Base-by-base conservation (phyloP, 495 filamentous ascomycete genomes). In the Lasiosphaeriaceae sp. region DNA sequence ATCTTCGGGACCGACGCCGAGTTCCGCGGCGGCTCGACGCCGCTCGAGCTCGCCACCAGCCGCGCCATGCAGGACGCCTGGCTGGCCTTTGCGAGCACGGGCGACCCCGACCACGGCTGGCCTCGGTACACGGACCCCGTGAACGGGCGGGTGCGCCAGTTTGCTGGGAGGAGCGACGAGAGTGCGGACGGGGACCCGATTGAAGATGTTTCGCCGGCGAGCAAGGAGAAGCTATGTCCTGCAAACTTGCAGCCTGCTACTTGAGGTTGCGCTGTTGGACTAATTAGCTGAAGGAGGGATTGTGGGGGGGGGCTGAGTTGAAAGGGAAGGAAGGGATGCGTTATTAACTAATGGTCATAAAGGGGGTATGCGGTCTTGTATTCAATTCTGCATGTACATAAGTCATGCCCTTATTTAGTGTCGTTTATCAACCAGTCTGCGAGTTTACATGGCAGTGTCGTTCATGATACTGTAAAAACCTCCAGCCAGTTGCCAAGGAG, bases 1-100 rank as follows among this genome's bases (percentile, higher is more conserved):
- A 50, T 83, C 9, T 81, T 80, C 53, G 80, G 78, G 2, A 77
- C 64, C 2, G 62, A 70, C 21, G 62, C 58, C 50, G 59, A 66
- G 11, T 66, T 75, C 37, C 76, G 71, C 37, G 74, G 71, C 14
- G 46, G 69, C 2, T 63, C 70, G 1, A 66, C 71, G 9, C 66
- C 56, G 31, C 44, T 63, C 2, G 35, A 80, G 59, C 47, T 57
- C 4, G 57, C 57, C 31, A 68, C 70, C 37, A 66, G 62, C 23
- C 35, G 47, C 14, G 67, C 72, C 44, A 75, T 80, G 68, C 71
- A 73, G 46, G 62, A 62, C 9, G 71, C 72, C 4, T 79, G 76
- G 79, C 70, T 68, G 12, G 68, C 71, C 5, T 78, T 84, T 58
- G 73, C 70, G 8, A 57, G 23, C 12, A 17, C 29, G 0, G 56